Conservation (phyloP, 2,329 filamentous ascomycete genomes). For the Fusarium sp. region DNA sequence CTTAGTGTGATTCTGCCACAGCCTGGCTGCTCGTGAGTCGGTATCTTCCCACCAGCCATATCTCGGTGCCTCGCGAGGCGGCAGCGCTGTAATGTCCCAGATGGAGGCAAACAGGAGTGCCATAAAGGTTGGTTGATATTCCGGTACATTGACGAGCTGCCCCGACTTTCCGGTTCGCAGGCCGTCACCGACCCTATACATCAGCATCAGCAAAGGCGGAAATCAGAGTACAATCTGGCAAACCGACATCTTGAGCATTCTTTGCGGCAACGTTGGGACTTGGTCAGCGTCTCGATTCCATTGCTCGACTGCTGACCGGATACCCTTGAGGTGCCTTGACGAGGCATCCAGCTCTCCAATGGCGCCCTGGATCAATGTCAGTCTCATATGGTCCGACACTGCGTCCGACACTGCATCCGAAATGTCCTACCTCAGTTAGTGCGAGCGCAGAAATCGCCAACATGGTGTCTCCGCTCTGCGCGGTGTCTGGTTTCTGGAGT, state of each 20-base stretch:
- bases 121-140: constrained; percentile 59
- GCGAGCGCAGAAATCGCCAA: constrained; percentile 58
- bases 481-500: constrained; percentile 51
- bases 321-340: constrained; percentile 55
- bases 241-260: constrained; percentile 51
- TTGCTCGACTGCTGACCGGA: constrained; percentile 46
- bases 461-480: constrained; percentile 56
- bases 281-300: constrained; percentile 32
- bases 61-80: constrained; percentile 49
- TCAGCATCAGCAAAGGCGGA: constrained; percentile 18
- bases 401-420: constrained; percentile 1
- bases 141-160: constrained; percentile 54
- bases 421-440: constrained; percentile 54
- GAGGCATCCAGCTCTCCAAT: constrained; percentile 57
- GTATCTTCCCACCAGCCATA: constrained; percentile 53
- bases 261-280: constrained; percentile 52
- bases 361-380: constrained; percentile 50
- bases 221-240: neutral
- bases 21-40: constrained; percentile 50
- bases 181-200: constrained; percentile 53
- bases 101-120: constrained; percentile 58
- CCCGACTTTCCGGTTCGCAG: constrained; percentile 54
- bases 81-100: constrained; percentile 53
- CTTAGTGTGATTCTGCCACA: constrained; percentile 52
- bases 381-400: neutral